Base-by-base conservation (phyloP, 2,329 filamentous ascomycete genomes). In the Tolypocladium inflatum region DNA sequence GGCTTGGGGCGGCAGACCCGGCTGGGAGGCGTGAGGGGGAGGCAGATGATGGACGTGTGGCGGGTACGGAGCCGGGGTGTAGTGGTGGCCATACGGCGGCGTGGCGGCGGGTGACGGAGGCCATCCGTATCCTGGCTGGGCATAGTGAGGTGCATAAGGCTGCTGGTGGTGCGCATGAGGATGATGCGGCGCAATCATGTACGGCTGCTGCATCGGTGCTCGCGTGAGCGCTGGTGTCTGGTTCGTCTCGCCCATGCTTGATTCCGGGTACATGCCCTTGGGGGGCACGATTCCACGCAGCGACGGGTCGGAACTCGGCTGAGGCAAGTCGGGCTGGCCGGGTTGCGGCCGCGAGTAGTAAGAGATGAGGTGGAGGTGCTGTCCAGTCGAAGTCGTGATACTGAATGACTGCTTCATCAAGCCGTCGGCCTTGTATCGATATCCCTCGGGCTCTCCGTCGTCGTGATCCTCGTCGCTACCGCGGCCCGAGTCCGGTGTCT, bases 321-420 rank as follows among this genome's bases (percentile, higher is more conserved):
- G 89, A 63, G 85, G 83, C 37, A 97, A 80, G 55, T 88, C 88
- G 59, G 85, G 82, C 35, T 86, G 81, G 39, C 84, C 84, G 4
- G 89, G 84, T 59, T 90, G 85, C 35, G 90, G 89, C 58, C 92
- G 84, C 4, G 91, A 89, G 74, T 92, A 97, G 76, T 99, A 99
- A 66, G 93, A 97, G 75, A 99, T 99, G 55, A 99, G 82, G 75
- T 99, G 94, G 2, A 99, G 85, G 70, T 97, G 94, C 67, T 97
- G 91, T 63, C 91, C 68, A 42, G 81, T 86, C 1, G 89, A 91
- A 1, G 94, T 97, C 26, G 92, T 97, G 75, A 99, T 97, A 76
- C 93, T 97, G 80, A 97, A 99, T 0, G 94, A 97, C 75, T 99
- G 94, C 82, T 99, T 99, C 91, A 97, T 97, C 4, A 99, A 82